These are phyloP conservation scores for Russula olivacea DNA, from an alignment of 768 basidiomycete genomes.

Conservation along the genomic window DNA sequence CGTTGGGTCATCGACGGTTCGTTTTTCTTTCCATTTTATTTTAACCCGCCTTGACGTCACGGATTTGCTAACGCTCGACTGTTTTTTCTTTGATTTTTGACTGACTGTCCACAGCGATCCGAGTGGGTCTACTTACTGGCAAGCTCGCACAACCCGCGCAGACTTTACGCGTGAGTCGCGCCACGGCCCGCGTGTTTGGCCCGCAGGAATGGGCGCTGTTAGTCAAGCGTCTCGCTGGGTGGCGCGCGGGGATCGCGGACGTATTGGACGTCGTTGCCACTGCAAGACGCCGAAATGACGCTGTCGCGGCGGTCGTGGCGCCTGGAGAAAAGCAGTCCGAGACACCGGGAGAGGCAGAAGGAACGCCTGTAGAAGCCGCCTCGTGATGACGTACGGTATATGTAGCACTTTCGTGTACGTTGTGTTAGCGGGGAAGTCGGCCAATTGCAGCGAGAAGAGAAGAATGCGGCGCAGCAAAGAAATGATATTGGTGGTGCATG, in stretches of 20 bases:
- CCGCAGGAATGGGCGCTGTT: slow-evolving; percentile 74
- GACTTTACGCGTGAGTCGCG: slow-evolving; percentile 64
- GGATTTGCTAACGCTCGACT: background rate
- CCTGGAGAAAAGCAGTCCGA: slow-evolving; percentile 10
- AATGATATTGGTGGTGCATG: background rate
- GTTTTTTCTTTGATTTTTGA: too few relatives aligned
- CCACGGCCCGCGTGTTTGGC: slow-evolving; percentile 71
- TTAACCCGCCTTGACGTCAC: background rate
- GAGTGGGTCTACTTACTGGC: slow-evolving; percentile 69
- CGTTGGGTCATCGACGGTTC: slow-evolving; percentile 84
- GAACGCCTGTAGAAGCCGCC: slow-evolving; percentile 10
- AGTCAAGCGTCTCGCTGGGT: slow-evolving; percentile 65
- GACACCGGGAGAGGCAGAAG: background rate
- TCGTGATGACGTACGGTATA: background rate
- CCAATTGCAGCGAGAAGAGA: background rate
- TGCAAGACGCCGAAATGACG: slow-evolving; percentile 41
- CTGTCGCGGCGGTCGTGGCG: slow-evolving; percentile 17
- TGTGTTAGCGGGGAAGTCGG: background rate
- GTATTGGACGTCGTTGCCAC: slow-evolving; percentile 65
- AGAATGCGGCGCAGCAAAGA: background rate
- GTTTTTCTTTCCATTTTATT: slow-evolving; percentile 21
- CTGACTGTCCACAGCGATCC: slow-evolving; percentile 53
- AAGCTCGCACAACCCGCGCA: slow-evolving; percentile 80
- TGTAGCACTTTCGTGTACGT: background rate
- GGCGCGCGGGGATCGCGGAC: slow-evolving; percentile 65